Base-by-base conservation (phyloP, 2,329 filamentous ascomycete genomes). In the Trichoderma harzianum region DNA sequence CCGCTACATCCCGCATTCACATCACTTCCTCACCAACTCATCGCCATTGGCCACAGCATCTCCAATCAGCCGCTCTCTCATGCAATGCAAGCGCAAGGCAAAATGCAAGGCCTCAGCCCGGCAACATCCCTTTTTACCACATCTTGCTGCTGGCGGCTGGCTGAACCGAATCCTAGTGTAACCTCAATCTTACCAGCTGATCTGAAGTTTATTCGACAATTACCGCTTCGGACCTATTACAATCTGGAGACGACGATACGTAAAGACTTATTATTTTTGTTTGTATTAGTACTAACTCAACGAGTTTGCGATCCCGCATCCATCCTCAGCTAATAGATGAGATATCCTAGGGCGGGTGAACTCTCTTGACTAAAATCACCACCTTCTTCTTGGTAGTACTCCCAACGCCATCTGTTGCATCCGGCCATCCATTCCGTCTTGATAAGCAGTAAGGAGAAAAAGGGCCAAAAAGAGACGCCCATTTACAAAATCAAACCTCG, bases 351-450 rank as follows among this genome's bases (percentile, higher is more conserved):
- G 65, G 34, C 34, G 26, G 12, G 53, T 36, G 26, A 32, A 26
- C 0, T 18, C 61, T 51, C 61, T 47, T 5, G 61, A 18, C 36
- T 32, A 68, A 57, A 43, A 24, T 60, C 65, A 55, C 39, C 55
- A 55, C 65, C 65, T 67, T 18, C 64, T 57, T 67, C 64, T 58
- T 60, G 39, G 28, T 67, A 71, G 28, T 67, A 71, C 53, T 66
- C 69, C 69, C 70, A 72, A 72, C 70, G 70, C 70, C 70, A 51
- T 63, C 58, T 67, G 47, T 66, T 61, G 63, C 53, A 61, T 32
- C 57, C 47, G 30, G 39, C 63, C 63, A n/a, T 63, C 64, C 60
- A 28, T 68, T 32, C 70, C 21, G 8, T 26, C 36, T 51, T 24
- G 28, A 62, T 47, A 36, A 61, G 21, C 30, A 62, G 18, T 24